Evolutionary conservation across 106 monocot genomes (phyloP).

Genomic region (Phalaenopsis aphrodite): DNA sequence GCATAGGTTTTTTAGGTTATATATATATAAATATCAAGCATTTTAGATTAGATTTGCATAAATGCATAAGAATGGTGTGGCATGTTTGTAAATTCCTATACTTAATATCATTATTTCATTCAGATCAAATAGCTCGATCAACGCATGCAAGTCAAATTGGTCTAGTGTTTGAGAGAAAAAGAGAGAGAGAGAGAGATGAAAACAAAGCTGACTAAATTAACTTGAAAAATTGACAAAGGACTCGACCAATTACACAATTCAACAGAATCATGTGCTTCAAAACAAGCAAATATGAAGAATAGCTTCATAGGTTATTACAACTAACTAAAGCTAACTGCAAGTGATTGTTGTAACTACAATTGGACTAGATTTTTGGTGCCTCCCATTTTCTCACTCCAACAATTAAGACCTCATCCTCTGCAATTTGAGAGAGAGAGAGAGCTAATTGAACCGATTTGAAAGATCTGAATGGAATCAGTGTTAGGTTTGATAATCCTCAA

Average conservation of each 20-base stretch:
- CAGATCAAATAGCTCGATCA: too few relatives aligned
- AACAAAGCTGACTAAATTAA: too few relatives aligned
- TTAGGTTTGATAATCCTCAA: neutral
- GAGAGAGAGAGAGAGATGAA: too few relatives aligned
- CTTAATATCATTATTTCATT: too few relatives aligned
- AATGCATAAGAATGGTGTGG: too few relatives aligned
- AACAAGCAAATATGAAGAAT: neutral
- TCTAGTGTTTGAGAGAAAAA: too few relatives aligned
- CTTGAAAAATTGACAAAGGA: neutral
- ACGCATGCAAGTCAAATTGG: too few relatives aligned
- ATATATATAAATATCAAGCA: too few relatives aligned
- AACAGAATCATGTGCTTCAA: neutral
- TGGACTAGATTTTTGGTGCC: constrained; percentile 7
- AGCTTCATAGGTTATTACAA: neutral
- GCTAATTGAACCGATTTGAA: neutral
- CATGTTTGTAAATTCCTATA: too few relatives aligned
- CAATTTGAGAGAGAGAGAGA: neutral
- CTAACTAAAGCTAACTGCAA: neutral
- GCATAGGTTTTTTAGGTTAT: too few relatives aligned
- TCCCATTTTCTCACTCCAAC: constrained; percentile 14
- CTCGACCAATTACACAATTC: neutral
- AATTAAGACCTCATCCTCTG: neutral
- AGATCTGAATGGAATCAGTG: neutral
- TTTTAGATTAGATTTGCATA: too few relatives aligned
- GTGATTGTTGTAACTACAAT: neutral